These are phyloP conservation scores for Lactarius quietus DNA, from an alignment of 768 basidiomycete species.

Conservation along the genomic window DNA sequence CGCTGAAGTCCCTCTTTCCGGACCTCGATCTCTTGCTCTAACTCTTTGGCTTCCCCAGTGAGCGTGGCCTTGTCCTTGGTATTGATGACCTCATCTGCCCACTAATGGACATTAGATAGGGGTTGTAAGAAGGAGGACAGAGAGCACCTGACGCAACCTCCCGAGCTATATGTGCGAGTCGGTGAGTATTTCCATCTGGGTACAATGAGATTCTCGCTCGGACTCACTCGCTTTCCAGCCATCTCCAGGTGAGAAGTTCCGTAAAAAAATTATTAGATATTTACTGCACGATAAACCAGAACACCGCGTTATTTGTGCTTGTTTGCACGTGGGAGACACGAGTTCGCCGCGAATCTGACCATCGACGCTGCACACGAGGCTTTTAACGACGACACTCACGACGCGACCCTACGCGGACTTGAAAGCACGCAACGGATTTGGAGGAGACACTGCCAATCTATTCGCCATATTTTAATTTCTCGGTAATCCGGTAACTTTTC, in stretches of 20 bases:
- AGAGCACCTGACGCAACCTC: slow-evolving; percentile 67
- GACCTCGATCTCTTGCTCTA: slow-evolving; percentile 83
- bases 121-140: not conserved
- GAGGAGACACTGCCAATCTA: not conserved
- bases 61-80: slow-evolving; percentile 75
- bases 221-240: slow-evolving; percentile 21
- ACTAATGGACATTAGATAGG: slow-evolving; percentile 41
- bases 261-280: not conserved
- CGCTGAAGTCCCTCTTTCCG: slow-evolving; percentile 66
- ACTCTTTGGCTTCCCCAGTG: slow-evolving; percentile 73
- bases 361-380: not conserved
- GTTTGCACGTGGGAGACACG: slow-evolving; percentile 5
- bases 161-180: slow-evolving; percentile 49
- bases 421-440: not conserved
- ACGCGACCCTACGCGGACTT: slow-evolving; percentile 1
- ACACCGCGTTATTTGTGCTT: slow-evolving; percentile 19
- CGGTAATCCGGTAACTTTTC: not conserved
- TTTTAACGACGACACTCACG: slow-evolving; percentile 5
- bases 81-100: slow-evolving; percentile 88
- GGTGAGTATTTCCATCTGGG: not conserved
- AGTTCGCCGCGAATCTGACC: not conserved
- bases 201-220: not conserved
- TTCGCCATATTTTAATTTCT: not conserved
- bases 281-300: not conserved
- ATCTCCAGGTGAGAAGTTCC: not conserved